A percentile compares a stretch with the other conserved stretches of the same genome.
phyloP scores from a whole-genome alignment of 352 stramenopile genomes.

The Phytophthora chlamydospora region DNA sequence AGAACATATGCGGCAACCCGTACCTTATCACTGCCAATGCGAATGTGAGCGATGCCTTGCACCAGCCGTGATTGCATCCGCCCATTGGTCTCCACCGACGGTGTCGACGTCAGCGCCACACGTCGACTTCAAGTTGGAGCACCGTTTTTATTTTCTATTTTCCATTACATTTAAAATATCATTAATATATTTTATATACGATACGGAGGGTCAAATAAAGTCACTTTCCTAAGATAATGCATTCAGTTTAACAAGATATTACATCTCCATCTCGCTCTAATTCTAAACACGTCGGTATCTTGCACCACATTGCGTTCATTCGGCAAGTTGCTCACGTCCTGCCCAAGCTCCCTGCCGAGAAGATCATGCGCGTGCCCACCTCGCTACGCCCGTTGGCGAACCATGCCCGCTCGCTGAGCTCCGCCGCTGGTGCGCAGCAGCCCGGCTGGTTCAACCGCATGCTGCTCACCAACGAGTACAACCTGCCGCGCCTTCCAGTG shows the following conservation, averaged over 20 bases:
- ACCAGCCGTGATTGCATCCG: constrained; percentile 10
- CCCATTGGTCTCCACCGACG: not conserved
- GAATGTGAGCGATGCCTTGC: constrained; percentile 19
- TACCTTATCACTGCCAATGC: constrained; percentile 8
- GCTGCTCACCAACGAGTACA: constrained; percentile 78
- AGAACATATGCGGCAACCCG: no score
- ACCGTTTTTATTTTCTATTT: constrained; percentile 5
- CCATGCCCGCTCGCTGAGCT: constrained; percentile 31
- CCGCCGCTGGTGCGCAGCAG: constrained; percentile 28
- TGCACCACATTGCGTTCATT: constrained; percentile 29
- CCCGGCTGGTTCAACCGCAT: constrained; percentile 80
- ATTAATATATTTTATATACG: no score
- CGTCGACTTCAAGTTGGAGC: constrained; percentile 42
- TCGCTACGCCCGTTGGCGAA: constrained; percentile 20
- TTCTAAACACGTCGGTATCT: not conserved
- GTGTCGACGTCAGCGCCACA: constrained; percentile 24
- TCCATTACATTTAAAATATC: not conserved
- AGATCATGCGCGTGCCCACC: constrained; percentile 33
- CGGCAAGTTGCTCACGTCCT: constrained; percentile 14
- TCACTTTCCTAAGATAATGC: no score
- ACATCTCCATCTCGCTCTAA: no score
- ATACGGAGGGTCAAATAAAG: no score
- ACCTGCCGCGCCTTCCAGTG: constrained; percentile 85
- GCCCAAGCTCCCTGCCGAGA: not conserved
- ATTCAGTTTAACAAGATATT: no score